A percentile compares a stretch with the other conserved stretches of the same genome.
Evolutionary conservation across 2,329 filamentous ascomycete species (phyloP).

Genomic region (Cryphonectria carpinicola): DNA sequence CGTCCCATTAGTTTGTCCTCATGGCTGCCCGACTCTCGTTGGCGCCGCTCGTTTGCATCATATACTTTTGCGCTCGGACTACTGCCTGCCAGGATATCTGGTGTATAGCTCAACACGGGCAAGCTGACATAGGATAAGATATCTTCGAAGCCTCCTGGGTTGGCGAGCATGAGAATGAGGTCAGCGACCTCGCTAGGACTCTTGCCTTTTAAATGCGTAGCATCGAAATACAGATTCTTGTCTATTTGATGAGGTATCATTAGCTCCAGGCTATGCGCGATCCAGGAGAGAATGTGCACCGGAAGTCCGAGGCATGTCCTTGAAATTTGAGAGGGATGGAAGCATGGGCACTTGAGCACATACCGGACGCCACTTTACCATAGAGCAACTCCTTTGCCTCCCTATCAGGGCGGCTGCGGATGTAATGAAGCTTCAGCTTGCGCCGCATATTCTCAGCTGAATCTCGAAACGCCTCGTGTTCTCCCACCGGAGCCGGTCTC

Average conservation of each 20-base stretch:
- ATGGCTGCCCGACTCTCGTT: too few relatives aligned
- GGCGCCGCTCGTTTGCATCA: not conserved
- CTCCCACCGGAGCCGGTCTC: too few relatives aligned
- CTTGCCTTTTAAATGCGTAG: not conserved
- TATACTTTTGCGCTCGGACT: not conserved
- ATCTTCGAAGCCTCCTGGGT: conserved; percentile 8
- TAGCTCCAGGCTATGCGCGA: too few relatives aligned
- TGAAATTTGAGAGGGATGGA: too few relatives aligned
- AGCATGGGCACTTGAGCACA: too few relatives aligned
- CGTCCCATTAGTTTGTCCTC: not conserved
- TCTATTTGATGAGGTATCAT: too few relatives aligned
- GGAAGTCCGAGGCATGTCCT: too few relatives aligned
- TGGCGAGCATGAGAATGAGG: conserved; percentile 5
- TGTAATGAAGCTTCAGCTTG: conserved; percentile 19
- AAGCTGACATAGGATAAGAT: conserved; percentile 6
- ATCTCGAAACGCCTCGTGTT: too few relatives aligned
- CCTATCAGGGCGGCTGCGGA: not conserved
- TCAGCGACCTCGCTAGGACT: not conserved
- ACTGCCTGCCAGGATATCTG: too few relatives aligned
- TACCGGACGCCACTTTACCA: conserved; percentile 3
- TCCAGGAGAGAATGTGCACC: too few relatives aligned
- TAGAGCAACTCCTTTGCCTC: conserved; percentile 11
- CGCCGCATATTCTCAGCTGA: too few relatives aligned
- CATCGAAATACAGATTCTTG: conserved; percentile 12
- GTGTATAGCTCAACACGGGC: not conserved